These are phyloP conservation scores for Moringa oleifera DNA, from an alignment of 345 rosid genomes.

Conservation along the genomic window DNA sequence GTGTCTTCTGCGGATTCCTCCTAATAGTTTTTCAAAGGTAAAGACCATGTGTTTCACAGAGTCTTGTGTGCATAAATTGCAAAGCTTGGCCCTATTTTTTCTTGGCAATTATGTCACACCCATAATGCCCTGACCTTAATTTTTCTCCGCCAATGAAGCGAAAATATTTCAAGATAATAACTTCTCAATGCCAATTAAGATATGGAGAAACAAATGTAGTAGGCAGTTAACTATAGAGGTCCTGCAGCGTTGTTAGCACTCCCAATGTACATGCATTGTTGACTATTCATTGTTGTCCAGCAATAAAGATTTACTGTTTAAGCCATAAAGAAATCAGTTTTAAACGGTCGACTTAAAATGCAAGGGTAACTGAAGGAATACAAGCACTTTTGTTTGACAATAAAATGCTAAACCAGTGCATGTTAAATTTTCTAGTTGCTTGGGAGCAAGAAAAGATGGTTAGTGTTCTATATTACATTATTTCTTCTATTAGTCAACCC, in stretches of 20 bases:
- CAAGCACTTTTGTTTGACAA: background rate
- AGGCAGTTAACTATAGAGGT: background rate
- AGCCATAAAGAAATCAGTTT: background rate
- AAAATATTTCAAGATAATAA: too few species aligned
- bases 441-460: too few species aligned
- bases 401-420: background rate
- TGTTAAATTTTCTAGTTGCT: background rate
- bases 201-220: background rate
- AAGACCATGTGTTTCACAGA: background rate
- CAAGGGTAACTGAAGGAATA: background rate
- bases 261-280: too few species aligned
- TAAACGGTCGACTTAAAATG: background rate
- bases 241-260: background rate
- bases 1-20: slow-evolving; percentile 66
- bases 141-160: too few species aligned
- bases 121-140: background rate
- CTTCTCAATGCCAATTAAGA: background rate
- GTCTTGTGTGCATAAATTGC: background rate
- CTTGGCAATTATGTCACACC: too few species aligned
- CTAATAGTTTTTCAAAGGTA: slow-evolving; percentile 86
- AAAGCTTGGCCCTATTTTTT: background rate
- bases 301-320: too few species aligned
- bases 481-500: too few species aligned
- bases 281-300: background rate
- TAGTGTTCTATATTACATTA: too few species aligned